A percentile compares a stretch with the other conserved stretches of the same genome.
These are phyloP conservation scores for Cercospora nicotianae DNA, from an alignment of 2,329 filamentous ascomycete genomes.

Conservation along the genomic window DNA sequence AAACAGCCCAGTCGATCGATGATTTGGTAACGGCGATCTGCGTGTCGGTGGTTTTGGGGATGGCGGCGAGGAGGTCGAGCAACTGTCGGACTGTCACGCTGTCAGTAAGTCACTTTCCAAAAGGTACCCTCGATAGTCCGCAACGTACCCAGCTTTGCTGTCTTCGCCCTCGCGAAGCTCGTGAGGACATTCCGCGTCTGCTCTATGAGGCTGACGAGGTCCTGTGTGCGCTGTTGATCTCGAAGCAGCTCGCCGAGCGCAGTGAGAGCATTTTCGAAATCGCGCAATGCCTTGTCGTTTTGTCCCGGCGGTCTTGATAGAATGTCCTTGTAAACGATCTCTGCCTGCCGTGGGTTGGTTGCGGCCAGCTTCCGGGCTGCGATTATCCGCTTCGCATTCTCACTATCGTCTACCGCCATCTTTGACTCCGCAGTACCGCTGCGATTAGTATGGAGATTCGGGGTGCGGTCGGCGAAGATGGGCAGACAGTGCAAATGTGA, in stretches of 20 bases:
- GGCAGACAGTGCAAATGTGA: background rate
- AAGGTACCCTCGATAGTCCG: background rate
- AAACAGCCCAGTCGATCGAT: slow-evolving; percentile 98
- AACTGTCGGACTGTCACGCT: slow-evolving; percentile 72
- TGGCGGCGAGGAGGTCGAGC: slow-evolving; percentile 89
- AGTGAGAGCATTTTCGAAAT: slow-evolving; percentile 88
- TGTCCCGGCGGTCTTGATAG: slow-evolving; percentile 80
- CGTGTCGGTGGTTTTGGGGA: slow-evolving; percentile 90
- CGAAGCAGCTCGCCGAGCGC: slow-evolving; percentile 89
- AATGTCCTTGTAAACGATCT: slow-evolving; percentile 85
- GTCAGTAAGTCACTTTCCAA: background rate
- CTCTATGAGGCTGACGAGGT: slow-evolving; percentile 85
- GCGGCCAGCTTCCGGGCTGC: slow-evolving; percentile 85
- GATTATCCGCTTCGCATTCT: slow-evolving; percentile 68
- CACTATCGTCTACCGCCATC: slow-evolving; percentile 55
- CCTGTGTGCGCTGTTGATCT: slow-evolving; percentile 77
- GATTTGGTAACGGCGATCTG: slow-evolving; percentile 96
- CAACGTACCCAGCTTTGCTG: slow-evolving; percentile 87
- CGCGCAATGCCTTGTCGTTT: slow-evolving; percentile 81
- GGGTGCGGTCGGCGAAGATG: background rate
- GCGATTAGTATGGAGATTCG: background rate
- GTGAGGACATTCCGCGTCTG: slow-evolving; percentile 89
- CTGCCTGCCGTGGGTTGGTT: slow-evolving; percentile 78
- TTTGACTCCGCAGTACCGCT: slow-evolving; percentile 17
- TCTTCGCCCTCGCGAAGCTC: slow-evolving; percentile 98